Evolutionary conservation across 441 rosid genomes (phyloP), one percentile per base, ranked within the genome.

Genomic region (Populus hybrid): DNA sequence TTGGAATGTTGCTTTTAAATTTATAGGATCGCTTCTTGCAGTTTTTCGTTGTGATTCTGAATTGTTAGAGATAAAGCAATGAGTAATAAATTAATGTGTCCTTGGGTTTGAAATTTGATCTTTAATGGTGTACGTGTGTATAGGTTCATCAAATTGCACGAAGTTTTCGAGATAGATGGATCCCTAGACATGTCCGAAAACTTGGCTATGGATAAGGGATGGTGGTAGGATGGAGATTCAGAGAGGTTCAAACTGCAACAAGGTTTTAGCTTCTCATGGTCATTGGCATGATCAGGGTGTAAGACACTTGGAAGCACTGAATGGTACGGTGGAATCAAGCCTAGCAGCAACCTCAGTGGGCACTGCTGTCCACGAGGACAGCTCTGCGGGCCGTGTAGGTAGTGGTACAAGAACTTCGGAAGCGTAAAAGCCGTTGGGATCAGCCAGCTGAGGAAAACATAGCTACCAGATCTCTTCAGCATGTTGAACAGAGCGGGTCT

Each of bases 381-480:
- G 81, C 73, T 78, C 88, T 74, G 84, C 80, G 64, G 82, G 89
- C 64, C 84, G 77, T 74, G 69, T 79, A 12, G 86, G 74, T 75
- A 82, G 79, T 74, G 85, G 83, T 35, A 76, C 82, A 50, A 86
- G 68, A 84, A 82, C 77, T n/a, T 73, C 94, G 94, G 75, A 94
- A 94, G 86, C 98, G 97, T 79, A 95, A 95, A 91, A 94, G 92
- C 80, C 90, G 99, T 79, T 95, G 99, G 99, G 99, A 94, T 88
- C 97, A 93, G 78, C 96, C 96, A 10, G 89, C 90, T 3, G 81
- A 85, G 42, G 75, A 84, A 79, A 82, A 85, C 45, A 71, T 74
- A 63, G 78, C 75, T 78, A 66, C 84, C 69, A 76, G 67, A 75
- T 78, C 82, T 59, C 70, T 53, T 42, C 81, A 78, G 82, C 83